Evolutionary conservation across 2,329 filamentous ascomycete genomes (phyloP).

Genomic region (Fusarium musae): DNA sequence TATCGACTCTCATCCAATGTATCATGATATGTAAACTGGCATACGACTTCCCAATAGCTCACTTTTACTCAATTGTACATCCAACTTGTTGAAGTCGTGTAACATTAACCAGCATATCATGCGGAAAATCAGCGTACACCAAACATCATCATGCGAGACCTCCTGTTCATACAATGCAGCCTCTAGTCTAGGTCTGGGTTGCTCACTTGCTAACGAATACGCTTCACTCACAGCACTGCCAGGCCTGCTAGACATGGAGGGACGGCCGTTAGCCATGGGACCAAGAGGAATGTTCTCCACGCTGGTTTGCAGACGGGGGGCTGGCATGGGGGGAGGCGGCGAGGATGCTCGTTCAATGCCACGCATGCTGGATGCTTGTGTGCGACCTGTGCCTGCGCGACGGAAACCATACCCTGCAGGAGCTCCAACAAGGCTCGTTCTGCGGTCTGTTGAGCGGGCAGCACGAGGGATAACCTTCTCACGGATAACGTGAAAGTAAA

Average conservation of each 20-base stretch:
- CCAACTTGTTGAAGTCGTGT: slow-evolving; percentile 66
- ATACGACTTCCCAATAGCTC: slow-evolving; percentile 65
- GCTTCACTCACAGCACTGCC: slow-evolving; percentile 27
- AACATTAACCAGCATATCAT: slow-evolving; percentile 69
- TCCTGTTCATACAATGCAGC: slow-evolving; percentile 37
- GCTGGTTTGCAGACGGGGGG: slow-evolving; percentile 19
- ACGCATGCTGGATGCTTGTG: slow-evolving; percentile 41
- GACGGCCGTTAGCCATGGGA: slow-evolving; percentile 11
- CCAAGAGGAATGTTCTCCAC: slow-evolving; percentile 17
- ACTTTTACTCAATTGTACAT: slow-evolving; percentile 63
- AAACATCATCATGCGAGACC: slow-evolving; percentile 57
- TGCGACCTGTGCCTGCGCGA: slow-evolving; percentile 35
- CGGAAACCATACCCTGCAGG: slow-evolving; percentile 39
- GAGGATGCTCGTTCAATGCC: slow-evolving; percentile 16
- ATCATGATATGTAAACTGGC: slow-evolving; percentile 63
- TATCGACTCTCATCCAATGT: neutral
- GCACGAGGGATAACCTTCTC: slow-evolving; percentile 53
- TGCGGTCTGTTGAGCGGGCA: slow-evolving; percentile 42
- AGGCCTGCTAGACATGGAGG: slow-evolving; percentile 19
- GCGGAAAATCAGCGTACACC: slow-evolving; percentile 65
- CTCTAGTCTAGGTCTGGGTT: slow-evolving; percentile 2
- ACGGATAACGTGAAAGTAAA: slow-evolving; percentile 62
- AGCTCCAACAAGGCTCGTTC: slow-evolving; percentile 40
- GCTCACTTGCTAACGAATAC: slow-evolving; percentile 15
- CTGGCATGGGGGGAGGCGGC: slow-evolving; percentile 15